Conservation (phyloP, 2,329 filamentous ascomycete species). For the Emydomyces testavorans region DNA sequence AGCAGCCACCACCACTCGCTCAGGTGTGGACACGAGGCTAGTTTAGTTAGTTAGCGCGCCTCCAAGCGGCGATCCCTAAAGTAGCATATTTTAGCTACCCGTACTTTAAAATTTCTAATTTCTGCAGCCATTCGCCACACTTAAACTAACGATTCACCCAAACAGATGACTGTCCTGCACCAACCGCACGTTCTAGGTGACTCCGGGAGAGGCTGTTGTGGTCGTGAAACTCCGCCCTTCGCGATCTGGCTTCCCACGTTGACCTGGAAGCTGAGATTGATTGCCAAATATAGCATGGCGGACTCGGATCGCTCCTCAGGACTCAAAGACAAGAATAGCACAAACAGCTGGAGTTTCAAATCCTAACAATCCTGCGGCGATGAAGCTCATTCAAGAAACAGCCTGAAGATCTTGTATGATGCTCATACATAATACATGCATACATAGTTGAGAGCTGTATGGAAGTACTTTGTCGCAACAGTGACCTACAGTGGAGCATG, state of each 20-base stretch:
- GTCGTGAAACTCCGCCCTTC: too few relatives aligned
- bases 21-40: conserved; percentile 3
- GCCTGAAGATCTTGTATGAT: too few relatives aligned
- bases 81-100: conserved; percentile 7
- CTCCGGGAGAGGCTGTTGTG: too few relatives aligned
- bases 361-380: neutral
- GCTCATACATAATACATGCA: too few relatives aligned
- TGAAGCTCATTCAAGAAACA: too few relatives aligned
- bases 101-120: conserved; percentile 1
- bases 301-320: neutral
- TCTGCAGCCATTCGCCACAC: conserved; percentile 4
- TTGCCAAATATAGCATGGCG: conserved; percentile 5
- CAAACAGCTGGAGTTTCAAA: neutral
- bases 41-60: neutral
- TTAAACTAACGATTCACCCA: too few relatives aligned
- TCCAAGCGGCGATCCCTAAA: neutral
- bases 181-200: too few relatives aligned
- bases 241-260: neutral
- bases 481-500: too few relatives aligned
- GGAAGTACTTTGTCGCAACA: too few relatives aligned
- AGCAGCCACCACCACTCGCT: neutral
- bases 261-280: neutral
- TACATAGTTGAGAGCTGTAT: too few relatives aligned
- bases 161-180: too few relatives aligned
- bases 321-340: neutral